Evolutionary conservation across 805 yeast species (phyloP), one percentile per base, ranked within the genome.

Genomic region (Nakazawaea pomicola): DNA sequence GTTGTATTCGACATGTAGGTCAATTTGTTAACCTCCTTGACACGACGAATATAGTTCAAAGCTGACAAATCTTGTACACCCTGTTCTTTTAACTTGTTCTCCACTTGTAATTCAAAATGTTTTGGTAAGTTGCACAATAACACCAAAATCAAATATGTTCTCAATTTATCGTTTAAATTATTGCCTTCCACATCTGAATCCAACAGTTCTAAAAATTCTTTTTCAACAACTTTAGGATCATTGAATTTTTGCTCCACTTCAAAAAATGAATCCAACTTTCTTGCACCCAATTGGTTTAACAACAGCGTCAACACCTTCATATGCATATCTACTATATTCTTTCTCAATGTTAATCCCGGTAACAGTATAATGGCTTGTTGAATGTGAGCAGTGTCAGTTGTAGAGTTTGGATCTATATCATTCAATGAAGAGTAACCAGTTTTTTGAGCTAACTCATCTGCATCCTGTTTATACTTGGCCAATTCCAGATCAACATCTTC

Each of bases 301-400:
- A 93, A 67, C 15, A 89, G 76, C 8, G 96, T 86, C 47, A 95
- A 77, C 19, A 93, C 90, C 54, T 87, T 89, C 96, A 93, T 91
- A 64, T 93, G 99, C 81, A 87, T 85, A 64, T 93, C 99, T 51
- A 93, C 82, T 24, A 88, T 78, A 40, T 79, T 71, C 60, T 93
- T 93, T 52, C 95, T 77, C 6, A 88, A 85, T 0, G 97, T 87
- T 46, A 93, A 68, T 59, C 89, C 95, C 3, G 99, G 99, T 43
- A 93, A 72, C 25, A 88, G 89, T 37, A 89, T 89, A 32, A 93
- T 89, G 8, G 96, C 97, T 50, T 79, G 86, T 59, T 81, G 89
- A 41, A 82, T 81, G 49, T 81, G 80, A 39, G 74, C 62, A 1
- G 89, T 82, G 48, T 80, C 86, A 35, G 64, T 68, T 20, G 65